Evolutionary conservation across 306 rosid genomes (phyloP), one percentile per base, ranked within the genome.

Genomic region (Psophocarpus tetragonolobus): DNA sequence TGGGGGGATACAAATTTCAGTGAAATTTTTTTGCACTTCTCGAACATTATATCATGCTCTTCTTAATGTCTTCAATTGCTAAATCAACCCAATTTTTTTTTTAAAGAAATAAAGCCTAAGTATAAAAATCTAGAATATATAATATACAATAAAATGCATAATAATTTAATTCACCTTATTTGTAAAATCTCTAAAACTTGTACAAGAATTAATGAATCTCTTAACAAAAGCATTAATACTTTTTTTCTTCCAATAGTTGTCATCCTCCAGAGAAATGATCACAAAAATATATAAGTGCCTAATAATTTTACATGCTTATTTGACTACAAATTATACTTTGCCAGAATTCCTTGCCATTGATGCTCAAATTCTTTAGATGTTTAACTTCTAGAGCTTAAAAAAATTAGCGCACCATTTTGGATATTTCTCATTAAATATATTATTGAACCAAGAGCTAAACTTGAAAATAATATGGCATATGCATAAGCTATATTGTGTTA

Each of bases 161-260:
- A 41, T 41, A 41, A 41, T 3, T 41, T 41, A 41, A 41, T 26
- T 14, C 54, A 66, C 23, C 56, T 24, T 12, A n/a, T 73, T 54
- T 11, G 38, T 1, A 54, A 73, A 56, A 3, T 33, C 27, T 3
- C 24, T 54, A 8, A 36, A 73, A 38, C 35, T 66, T 36, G 67
- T 67, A 4, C 54, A 44, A 56, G 44, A 53, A 26, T 27, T 53
- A 23, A 67, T 41, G 11, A 77, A 66, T 54, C 58, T n/a, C n/a
- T 67, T 77, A 20, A 51, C 6, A 15, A 67, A 77, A 14, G 75
- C 45, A 26, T 66, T 77, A 7, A n/a, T 77, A 36, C 27, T 66
- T 42, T 67, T 4, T 15, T 33, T 77, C 45, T 66, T 67, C 60
- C 17, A 0, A n/a, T 51, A 5, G 74, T 66, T 33, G 68, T 66